These are phyloP conservation scores for Penicillium fimorum DNA, from an alignment of 495 filamentous ascomycete species.

Conservation along the genomic window DNA sequence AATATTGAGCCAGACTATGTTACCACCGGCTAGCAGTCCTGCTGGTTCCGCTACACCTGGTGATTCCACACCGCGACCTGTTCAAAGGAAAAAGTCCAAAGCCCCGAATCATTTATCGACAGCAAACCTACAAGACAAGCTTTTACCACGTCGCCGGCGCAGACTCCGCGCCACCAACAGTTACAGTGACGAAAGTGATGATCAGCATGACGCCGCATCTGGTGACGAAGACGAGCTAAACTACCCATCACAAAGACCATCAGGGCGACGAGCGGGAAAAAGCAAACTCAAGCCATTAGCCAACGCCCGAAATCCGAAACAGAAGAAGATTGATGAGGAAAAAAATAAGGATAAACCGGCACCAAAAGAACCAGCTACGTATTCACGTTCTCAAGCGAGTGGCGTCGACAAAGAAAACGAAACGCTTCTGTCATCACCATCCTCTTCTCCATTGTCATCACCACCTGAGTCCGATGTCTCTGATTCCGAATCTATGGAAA, in stretches of 20 bases:
- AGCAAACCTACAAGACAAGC: conserved; percentile 43
- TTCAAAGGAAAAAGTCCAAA: conserved; percentile 31
- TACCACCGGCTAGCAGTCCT: conserved; percentile 51
- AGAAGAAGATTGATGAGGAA: conserved; percentile 11
- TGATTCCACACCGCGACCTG: conserved; percentile 12
- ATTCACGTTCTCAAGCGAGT: conserved; percentile 16
- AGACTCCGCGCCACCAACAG: conserved; percentile 18
- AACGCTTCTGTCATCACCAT: conserved; percentile 29
- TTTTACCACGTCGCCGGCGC: conserved; percentile 45
- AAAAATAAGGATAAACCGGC: conserved; percentile 8
- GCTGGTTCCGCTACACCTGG: conserved; percentile 16
- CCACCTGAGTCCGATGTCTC: conserved; percentile 36
- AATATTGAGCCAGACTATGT: conserved; percentile 50
- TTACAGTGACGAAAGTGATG: conserved; percentile 38
- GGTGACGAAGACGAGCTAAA: conserved; percentile 44
- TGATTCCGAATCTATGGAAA: conserved; percentile 24
- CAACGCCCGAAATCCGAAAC: conserved; percentile 17
- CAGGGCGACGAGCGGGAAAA: conserved; percentile 14
- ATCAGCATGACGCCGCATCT: conserved; percentile 30
- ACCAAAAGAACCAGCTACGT: conserved; percentile 2
- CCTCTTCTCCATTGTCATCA: conserved; percentile 44
- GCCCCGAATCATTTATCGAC: conserved; percentile 43
- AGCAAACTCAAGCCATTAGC: conserved; percentile 21
- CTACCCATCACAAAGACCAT: conserved; percentile 30
- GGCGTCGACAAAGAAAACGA: conserved; percentile 35